Evolutionary conservation across 2,329 filamentous ascomycete species (phyloP).

Genomic region (Periglandula ipomoeae): DNA sequence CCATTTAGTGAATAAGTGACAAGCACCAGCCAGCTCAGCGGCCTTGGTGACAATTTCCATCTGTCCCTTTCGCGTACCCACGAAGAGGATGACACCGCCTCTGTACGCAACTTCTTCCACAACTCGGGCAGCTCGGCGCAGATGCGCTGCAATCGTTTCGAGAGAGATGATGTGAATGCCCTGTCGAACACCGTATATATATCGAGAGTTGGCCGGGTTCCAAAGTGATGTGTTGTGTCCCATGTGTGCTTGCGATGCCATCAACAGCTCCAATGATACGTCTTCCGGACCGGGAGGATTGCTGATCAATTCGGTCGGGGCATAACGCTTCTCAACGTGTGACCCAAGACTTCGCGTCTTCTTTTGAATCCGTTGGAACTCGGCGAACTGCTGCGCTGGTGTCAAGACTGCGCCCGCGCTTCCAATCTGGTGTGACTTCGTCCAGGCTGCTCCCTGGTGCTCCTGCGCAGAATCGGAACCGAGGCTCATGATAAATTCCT

Average conservation of each 20-base stretch:
- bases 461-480: constrained; percentile 25
- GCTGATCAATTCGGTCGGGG: constrained; percentile 54
- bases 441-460: constrained; percentile 25
- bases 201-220: constrained; percentile 89
- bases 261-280: constrained; percentile 81
- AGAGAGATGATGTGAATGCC: constrained; percentile 90
- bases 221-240: constrained; percentile 85
- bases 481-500: constrained; percentile 25
- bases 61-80: constrained; percentile 77
- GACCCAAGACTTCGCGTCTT: constrained; percentile 41
- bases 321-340: constrained; percentile 45
- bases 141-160: constrained; percentile 77
- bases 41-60: constrained; percentile 72
- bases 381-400: constrained; percentile 29
- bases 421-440: constrained; percentile 21
- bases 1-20: constrained; percentile 90
- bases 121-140: constrained; percentile 87
- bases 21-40: constrained; percentile 67
- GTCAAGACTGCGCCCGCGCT: constrained; percentile 27
- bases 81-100: constrained; percentile 82
- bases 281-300: constrained; percentile 71
- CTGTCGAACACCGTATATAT: constrained; percentile 85
- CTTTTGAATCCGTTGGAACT: constrained; percentile 28
- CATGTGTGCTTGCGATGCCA: constrained; percentile 80
- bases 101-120: constrained; percentile 77